Base-by-base conservation (phyloP, 2,329 filamentous ascomycete genomes). In the Lasiodiplodia citricola region DNA sequence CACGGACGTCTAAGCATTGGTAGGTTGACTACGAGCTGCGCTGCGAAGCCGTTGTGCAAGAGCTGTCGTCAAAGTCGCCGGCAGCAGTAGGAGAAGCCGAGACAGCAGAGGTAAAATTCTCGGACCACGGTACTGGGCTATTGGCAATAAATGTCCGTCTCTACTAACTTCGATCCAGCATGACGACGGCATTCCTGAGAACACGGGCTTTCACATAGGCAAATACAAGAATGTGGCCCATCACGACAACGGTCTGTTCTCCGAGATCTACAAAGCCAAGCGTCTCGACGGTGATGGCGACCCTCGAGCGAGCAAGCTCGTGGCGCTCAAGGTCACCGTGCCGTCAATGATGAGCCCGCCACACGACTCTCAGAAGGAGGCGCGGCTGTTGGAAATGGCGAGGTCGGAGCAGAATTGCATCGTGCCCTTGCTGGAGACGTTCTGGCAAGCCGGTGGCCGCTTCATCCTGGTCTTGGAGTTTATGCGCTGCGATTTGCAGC, bases 391-490 rank as follows among this genome's bases (percentile, higher is more conserved):
- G 2, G 78, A 79, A 35, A 80, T 83, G 13, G 83, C 92, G 18
- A 84, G 83, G 31, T 85, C 85, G 52, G 83, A 85, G 68, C 87
- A 84, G 62, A 57, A 56, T 23, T 44, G 28, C 18, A 83, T 92
- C 63, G 85, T 98, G 68, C 83, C 87, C 0, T 84, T 99, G 4
- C 79, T 94, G 5, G 89, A 93, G 51, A 89, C 89, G 0, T 94
- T 97, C 73, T 81, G 81, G 13, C 85, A 90, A 69, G 87, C 94
- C 70, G 88, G 89, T 56, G 89, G 91, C 68, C 87, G 87, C 55
- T 88, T 96, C 66, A 89, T 96, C 25, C 84, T 98, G 7, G 91
- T 91, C 1, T 96, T 97, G 71, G 96, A 96, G 0, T 97, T 91
- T 79, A 87, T 95, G 83, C 90, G 89, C 4, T 83, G 90, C 69